phyloP scores from a whole-genome alignment of 83 land plant species.

The Diphasiastrum complanatum region DNA sequence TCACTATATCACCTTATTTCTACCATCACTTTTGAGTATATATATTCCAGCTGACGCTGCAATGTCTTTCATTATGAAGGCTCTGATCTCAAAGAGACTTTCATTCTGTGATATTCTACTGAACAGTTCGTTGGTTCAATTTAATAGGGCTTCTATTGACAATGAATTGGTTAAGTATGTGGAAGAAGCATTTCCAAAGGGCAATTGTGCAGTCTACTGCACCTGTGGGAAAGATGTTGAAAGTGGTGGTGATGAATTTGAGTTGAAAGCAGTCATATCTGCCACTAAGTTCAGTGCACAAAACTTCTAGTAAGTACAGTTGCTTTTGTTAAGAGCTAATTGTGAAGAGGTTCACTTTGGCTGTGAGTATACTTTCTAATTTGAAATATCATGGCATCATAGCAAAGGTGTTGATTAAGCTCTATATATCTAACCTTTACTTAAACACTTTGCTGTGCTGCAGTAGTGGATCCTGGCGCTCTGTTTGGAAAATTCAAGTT shows the following conservation, averaged over 20 bases:
- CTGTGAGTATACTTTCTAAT: too few species aligned
- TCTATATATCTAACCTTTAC: neutral
- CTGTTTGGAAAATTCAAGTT: conserved; percentile 76
- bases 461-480: conserved; percentile 98
- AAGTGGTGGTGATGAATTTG: conserved; percentile 59
- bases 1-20: too few species aligned
- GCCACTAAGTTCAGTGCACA: conserved; percentile 79
- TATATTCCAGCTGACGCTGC: too few species aligned
- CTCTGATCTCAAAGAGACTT: too few species aligned
- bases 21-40: too few species aligned
- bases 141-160: conserved; percentile 67
- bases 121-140: neutral
- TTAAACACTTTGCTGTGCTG: neutral
- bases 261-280: conserved; percentile 70
- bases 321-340: too few species aligned
- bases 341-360: too few species aligned
- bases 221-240: conserved; percentile 67
- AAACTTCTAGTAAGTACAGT: conserved; percentile 74
- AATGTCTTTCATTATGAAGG: too few species aligned
- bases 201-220: conserved; percentile 77
- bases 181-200: conserved; percentile 85
- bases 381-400: too few species aligned
- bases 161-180: conserved; percentile 71
- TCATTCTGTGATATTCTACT: too few species aligned
- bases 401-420: neutral